Evolutionary conservation across 2,329 filamentous ascomycete genomes (phyloP).

Genomic region (Pseudocercospora eumusae): DNA sequence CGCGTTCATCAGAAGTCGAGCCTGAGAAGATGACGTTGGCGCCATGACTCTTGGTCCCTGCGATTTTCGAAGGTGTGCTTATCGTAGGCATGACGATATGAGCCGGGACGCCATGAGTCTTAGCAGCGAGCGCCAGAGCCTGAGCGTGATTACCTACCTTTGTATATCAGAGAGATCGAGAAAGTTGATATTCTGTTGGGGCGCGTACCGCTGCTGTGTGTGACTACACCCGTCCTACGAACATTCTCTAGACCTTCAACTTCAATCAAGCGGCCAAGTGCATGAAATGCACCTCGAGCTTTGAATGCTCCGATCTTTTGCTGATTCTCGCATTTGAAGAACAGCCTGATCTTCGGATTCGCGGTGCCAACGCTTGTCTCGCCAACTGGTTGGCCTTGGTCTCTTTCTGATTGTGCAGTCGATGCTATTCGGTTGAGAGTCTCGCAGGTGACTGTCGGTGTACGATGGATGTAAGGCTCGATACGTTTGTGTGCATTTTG

Average conservation of each 20-base stretch:
- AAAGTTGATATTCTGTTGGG: neutral
- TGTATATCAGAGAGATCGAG: neutral
- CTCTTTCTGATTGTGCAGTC: conserved; percentile 57
- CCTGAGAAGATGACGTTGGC: conserved; percentile 80
- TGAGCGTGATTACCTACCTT: conserved; percentile 85
- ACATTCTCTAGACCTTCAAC: conserved; percentile 61
- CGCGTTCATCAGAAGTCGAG: conserved; percentile 75
- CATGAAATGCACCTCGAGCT: conserved; percentile 85
- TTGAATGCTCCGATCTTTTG: conserved; percentile 94
- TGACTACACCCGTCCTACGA: conserved; percentile 70
- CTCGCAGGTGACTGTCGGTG: conserved; percentile 76
- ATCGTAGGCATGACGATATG: conserved; percentile 93
- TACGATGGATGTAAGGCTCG: conserved; percentile 73
- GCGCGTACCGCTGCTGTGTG: conserved; percentile 76
- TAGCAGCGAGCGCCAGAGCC: conserved; percentile 82
- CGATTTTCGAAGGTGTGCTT: conserved; percentile 81
- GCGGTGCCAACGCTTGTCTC: conserved; percentile 46
- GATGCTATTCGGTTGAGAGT: conserved; percentile 76
- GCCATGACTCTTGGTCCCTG: conserved; percentile 75
- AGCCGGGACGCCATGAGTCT: conserved; percentile 70
- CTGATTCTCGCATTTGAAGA: conserved; percentile 95
- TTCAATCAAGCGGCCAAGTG: conserved; percentile 69
- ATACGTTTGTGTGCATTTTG: conserved; percentile 71
- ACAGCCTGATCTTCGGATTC: conserved; percentile 68
- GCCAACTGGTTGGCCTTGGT: conserved; percentile 20